Evolutionary conservation across 768 basidiomycete genomes (phyloP), one percentile per base, ranked within the genome.

Genomic region (Russula ochroleuca): DNA sequence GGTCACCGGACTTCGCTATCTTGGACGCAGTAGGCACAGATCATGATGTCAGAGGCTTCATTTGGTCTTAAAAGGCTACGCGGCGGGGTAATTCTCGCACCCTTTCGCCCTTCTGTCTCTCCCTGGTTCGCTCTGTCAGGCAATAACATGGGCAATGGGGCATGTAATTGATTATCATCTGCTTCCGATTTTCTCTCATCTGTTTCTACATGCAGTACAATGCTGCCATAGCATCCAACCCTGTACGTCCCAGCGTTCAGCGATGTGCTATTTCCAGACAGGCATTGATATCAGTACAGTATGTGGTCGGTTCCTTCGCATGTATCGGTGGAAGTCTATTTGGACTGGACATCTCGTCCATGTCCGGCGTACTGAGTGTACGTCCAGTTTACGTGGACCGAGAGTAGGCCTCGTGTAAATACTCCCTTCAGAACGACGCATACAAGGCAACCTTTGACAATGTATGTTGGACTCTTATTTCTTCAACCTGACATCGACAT

Each of bases 291-390:
- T 19, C 19, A n/a, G 48, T 14, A n/a, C 65, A 89, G 87, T 89
- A 89, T 72, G 73, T 89, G 62, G 88, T 90, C 60, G 88, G 88
- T 35, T 84, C 86, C 19, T 90, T 90, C 74, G 88, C 88, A 73
- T 90, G 88, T 72, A 89, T 90, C 66, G 88, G 88, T 41, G 87
- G 88, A 68, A 86, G 86, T 54, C 81, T 90, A 41, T 90, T 90
- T 71, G 88, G 88, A 72, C 72, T 90, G 77, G 88, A 90, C 78
- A 88, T 90, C 70, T 87, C 87, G 69, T 90, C 87, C 71, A 90
- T 90, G 88, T 87, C 88, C 56, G 87, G 85, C 9, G 86, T 90
- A 57, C 74, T 90, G 67, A 86, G 72, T 59, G 83, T 84, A 68
- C 64, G 76, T 71, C 31, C 21, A 28, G 28, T 52, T 6, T n/a